Conservation (phyloP, 805 yeast genomes). For the Candida sonorensis region DNA sequence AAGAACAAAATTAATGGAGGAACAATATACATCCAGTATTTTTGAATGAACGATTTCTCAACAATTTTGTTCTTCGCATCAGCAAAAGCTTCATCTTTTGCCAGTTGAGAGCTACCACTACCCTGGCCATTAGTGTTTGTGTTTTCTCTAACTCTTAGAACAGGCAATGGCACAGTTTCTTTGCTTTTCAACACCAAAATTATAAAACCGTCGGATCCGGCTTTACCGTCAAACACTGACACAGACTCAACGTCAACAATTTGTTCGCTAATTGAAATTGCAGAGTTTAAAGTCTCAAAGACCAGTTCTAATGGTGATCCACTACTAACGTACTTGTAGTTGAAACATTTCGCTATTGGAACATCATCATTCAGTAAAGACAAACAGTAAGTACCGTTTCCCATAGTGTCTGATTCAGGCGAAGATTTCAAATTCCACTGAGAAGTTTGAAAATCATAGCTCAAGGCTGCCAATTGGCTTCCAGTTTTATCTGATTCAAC, state of each 20-base stretch:
- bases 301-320: too few species aligned
- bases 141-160: too few species aligned
- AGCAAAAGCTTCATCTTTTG: too few species aligned
- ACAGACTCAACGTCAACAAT: slow-evolving; percentile 5
- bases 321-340: slow-evolving; percentile 12
- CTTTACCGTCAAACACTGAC: slow-evolving; percentile 7
- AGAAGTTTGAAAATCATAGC: too few species aligned
- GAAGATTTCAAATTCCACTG: too few species aligned
- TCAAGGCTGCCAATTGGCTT: too few species aligned
- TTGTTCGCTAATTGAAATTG: neutral
- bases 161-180: too few species aligned
- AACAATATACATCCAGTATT: slow-evolving; percentile 57
- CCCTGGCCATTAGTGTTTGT: too few species aligned
- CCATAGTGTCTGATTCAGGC: neutral
- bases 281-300: too few species aligned
- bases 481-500: too few species aligned
- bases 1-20: slow-evolving; percentile 38
- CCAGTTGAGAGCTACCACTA: too few species aligned
- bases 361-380: slow-evolving; percentile 6
- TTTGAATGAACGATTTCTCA: slow-evolving; percentile 45
- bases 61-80: slow-evolving; percentile 3
- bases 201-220: slow-evolving; percentile 4
- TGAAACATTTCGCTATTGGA: slow-evolving; percentile 15
- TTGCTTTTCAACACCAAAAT: too few species aligned
- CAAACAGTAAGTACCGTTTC: slow-evolving; percentile 13